A percentile compares a stretch with the other conserved stretches of the same genome.
Conservation (phyloP, 345 rosid genomes). For the Physaria fendleri region DNA sequence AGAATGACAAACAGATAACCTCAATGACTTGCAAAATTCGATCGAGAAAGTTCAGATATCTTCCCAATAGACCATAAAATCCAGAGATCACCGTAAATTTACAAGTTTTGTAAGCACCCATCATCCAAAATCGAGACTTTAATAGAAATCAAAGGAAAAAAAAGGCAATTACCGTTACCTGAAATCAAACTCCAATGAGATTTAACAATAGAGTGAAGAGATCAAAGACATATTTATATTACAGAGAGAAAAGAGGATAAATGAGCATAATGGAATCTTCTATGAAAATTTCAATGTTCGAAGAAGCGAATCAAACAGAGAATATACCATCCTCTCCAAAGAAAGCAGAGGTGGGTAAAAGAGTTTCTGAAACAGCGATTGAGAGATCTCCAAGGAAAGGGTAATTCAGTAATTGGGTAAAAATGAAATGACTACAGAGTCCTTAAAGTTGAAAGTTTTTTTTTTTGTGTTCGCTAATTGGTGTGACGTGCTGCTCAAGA, state of each 20-base stretch:
- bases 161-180: conserved; percentile 21
- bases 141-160: too few relatives aligned
- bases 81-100: neutral
- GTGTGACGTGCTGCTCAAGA: too few relatives aligned
- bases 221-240: conserved; percentile 2
- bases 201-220: conserved; percentile 4
- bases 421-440: too few relatives aligned
- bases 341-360: too few relatives aligned
- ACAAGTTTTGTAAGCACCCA: conserved; percentile 4
- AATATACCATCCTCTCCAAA: conserved; percentile 21
- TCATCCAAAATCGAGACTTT: conserved; percentile 14
- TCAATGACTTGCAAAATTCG: neutral
- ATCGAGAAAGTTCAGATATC: neutral
- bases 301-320: conserved; percentile 33
- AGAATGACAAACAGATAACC: conserved; percentile 4
- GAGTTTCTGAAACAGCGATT: too few relatives aligned
- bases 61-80: neutral
- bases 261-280: conserved; percentile 26
- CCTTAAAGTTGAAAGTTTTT: too few relatives aligned
- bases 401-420: too few relatives aligned
- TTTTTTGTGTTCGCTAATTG: too few relatives aligned
- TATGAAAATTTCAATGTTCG: conserved; percentile 17
- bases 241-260: neutral
- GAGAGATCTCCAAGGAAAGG: too few relatives aligned
- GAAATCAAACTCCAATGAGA: conserved; percentile 19